A percentile compares a stretch with the other conserved stretches of the same genome.
Conservation (phyloP, 164 flowering plant genomes). For the Tinospora cordifolia region DNA sequence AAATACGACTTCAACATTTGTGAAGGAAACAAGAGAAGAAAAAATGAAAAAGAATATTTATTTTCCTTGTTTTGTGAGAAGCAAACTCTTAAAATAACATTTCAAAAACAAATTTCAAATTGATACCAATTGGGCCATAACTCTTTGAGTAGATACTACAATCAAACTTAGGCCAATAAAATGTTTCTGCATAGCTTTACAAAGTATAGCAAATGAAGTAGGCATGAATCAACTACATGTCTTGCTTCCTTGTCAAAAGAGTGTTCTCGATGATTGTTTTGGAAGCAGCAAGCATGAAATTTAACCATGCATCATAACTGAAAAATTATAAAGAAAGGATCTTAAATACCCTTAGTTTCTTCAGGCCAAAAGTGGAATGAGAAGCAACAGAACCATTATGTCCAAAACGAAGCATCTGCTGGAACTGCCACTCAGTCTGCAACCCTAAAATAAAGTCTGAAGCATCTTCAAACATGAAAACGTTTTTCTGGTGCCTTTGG, state of each 20-base stretch:
- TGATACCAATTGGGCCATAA: too few relatives aligned
- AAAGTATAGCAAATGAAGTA: too few relatives aligned
- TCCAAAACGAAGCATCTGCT: conserved; percentile 50
- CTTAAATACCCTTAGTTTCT: conserved; percentile 38
- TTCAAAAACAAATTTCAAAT: too few relatives aligned
- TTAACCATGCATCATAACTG: neutral
- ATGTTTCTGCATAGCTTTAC: too few relatives aligned
- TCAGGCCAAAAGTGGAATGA: conserved; percentile 41
- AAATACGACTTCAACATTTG: too few relatives aligned
- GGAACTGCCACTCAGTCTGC: conserved; percentile 64
- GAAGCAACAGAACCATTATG: conserved; percentile 34
- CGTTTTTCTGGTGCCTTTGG: conserved; percentile 41
- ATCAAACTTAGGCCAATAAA: too few relatives aligned
- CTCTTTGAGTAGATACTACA: neutral
- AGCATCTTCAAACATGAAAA: conserved; percentile 34
- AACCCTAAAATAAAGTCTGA: conserved; percentile 40
- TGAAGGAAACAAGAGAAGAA: too few relatives aligned
- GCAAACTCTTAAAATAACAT: too few relatives aligned
- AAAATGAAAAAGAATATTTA: too few relatives aligned
- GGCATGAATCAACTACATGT: neutral
- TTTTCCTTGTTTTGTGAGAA: too few relatives aligned
- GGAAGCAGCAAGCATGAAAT: neutral
- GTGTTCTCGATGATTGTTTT: neutral
- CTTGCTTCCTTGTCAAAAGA: neutral
- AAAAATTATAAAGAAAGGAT: neutral